phyloP scores from a whole-genome alignment of 495 filamentous ascomycete genomes.

The Trichoderma parareesei region DNA sequence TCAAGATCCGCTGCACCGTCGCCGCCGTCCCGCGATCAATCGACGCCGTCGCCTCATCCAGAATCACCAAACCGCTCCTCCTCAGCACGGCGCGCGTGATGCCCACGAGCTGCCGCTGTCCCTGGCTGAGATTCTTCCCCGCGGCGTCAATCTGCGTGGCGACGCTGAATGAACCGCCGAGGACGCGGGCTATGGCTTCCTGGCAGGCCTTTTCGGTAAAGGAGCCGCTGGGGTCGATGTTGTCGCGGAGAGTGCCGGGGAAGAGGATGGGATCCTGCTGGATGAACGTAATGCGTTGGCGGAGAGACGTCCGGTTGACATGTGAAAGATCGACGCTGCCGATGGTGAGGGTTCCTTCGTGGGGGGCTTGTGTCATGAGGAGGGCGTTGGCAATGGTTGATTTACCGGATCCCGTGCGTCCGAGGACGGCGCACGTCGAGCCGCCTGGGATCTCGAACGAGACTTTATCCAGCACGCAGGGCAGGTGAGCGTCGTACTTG shows the following conservation, averaged over 20 bases:
- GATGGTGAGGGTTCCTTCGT: conserved; percentile 40
- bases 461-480: conserved; percentile 56
- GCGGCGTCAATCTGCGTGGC: conserved; percentile 43
- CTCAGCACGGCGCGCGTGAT: conserved; percentile 51
- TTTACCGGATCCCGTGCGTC: conserved; percentile 57
- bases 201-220: conserved; percentile 39
- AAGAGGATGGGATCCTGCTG: conserved; percentile 57
- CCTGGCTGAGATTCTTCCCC: conserved; percentile 55
- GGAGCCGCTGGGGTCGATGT: conserved; percentile 45
- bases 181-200: conserved; percentile 35
- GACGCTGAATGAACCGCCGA: conserved; percentile 33
- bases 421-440: conserved; percentile 58
- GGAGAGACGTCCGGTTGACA: conserved; percentile 46
- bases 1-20: conserved; percentile 65
- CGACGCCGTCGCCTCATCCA: conserved; percentile 81
- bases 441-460: conserved; percentile 65
- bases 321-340: conserved; percentile 42
- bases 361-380: conserved; percentile 42
- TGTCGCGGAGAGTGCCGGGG: conserved; percentile 45
- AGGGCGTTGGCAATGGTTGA: conserved; percentile 50
- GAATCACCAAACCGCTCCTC: conserved; percentile 50
- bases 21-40: conserved; percentile 74
- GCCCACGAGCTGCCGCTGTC: conserved; percentile 52
- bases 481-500: conserved; percentile 66
- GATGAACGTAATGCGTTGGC: conserved; percentile 50